Conservation (phyloP, 1,284 basidiomycete genomes). For the Cutaneotrichosporon cavernicola region DNA sequence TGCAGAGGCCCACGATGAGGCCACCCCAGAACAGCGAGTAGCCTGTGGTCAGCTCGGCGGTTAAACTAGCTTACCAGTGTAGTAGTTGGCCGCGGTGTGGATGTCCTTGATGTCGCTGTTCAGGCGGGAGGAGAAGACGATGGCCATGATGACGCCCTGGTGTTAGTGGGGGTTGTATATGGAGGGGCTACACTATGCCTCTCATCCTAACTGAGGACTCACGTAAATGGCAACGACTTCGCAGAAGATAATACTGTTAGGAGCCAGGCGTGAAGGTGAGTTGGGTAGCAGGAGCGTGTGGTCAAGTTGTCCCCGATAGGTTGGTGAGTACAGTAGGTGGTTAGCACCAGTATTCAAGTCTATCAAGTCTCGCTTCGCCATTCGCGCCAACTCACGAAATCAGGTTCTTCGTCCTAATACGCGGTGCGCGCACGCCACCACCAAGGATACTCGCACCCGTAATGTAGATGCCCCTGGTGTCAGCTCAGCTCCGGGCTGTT, state of each 20-base stretch:
- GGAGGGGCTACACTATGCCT: too few relatives aligned
- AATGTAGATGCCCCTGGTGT: conserved; percentile 91
- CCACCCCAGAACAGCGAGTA: conserved; percentile 94
- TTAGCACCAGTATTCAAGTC: background rate
- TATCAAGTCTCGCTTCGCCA: background rate
- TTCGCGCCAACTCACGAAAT: conserved; percentile 67
- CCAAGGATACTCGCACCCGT: conserved; percentile 94
- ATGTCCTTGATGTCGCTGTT: conserved; percentile 63
- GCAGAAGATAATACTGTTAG: conserved; percentile 89
- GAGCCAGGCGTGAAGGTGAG: conserved; percentile 1
- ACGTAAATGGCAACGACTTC: conserved; percentile 93
- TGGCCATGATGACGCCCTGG: conserved; percentile 73
- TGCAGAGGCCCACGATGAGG: conserved; percentile 79
- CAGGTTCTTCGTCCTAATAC: conserved; percentile 96
- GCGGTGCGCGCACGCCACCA: conserved; percentile 88
- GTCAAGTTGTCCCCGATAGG: too few relatives aligned
- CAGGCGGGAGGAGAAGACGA: conserved; percentile 85
- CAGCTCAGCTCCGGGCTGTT: background rate
- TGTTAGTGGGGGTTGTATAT: background rate
- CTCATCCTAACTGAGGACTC: background rate
- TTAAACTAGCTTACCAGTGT: conserved; percentile 63
- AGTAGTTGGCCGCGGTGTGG: conserved; percentile 82
- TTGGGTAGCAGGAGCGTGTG: background rate
- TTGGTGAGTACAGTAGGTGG: background rate
- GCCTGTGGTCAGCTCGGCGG: conserved; percentile 56